These are phyloP conservation scores for Trichophyton mentagrophytes DNA, from an alignment of 2,329 filamentous ascomycete species.

Conservation along the genomic window DNA sequence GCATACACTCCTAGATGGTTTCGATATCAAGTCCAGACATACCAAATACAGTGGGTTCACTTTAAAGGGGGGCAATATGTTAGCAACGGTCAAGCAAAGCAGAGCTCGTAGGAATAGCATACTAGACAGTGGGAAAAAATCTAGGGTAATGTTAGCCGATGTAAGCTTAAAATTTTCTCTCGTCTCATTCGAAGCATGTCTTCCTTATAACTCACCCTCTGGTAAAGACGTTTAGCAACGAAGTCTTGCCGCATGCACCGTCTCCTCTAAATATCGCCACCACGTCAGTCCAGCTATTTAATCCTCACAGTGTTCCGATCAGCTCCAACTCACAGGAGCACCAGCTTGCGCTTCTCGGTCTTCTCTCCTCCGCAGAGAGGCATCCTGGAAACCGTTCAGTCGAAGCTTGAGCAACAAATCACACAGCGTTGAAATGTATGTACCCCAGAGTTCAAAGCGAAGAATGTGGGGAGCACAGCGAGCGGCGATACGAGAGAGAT, in stretches of 20 bases:
- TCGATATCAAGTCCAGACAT: conserved; percentile 16
- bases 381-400: conserved; percentile 22
- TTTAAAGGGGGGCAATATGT: conserved; percentile 18
- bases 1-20: background rate
- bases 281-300: background rate
- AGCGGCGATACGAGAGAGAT: background rate
- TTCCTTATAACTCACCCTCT: conserved; percentile 55
- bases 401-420: no score
- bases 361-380: conserved; percentile 57
- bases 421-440: no score
- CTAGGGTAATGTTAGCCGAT: conserved; percentile 31
- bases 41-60: conserved; percentile 86
- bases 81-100: conserved; percentile 16
- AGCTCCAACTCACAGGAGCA: conserved; percentile 55
- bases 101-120: conserved; percentile 24
- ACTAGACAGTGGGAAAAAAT: conserved; percentile 96
- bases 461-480: background rate
- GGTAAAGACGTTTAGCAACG: conserved; percentile 93
- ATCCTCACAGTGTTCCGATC: background rate
- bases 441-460: background rate
- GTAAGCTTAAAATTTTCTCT: background rate
- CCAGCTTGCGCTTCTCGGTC: conserved; percentile 90
- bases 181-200: conserved; percentile 4
- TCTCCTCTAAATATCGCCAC: conserved; percentile 53
- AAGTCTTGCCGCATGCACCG: conserved; percentile 94